Base-by-base conservation (phyloP, 2,329 filamentous ascomycete genomes). In the Hymenoscyphus infarciens region DNA sequence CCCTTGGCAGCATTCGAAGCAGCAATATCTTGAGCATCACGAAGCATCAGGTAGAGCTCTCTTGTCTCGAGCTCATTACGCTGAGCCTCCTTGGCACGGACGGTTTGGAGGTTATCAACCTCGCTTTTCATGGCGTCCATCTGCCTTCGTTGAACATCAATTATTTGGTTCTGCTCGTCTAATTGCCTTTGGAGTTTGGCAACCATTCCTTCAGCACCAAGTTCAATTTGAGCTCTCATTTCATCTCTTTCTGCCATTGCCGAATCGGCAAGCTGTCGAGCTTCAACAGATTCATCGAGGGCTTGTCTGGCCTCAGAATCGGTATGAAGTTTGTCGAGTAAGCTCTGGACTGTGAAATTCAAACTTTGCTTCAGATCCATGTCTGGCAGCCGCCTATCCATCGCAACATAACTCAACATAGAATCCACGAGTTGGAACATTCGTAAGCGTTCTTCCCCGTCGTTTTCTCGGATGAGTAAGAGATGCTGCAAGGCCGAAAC, bases 381-480 rank as follows among this genome's bases (percentile, higher is more conserved):
- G 76, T 99, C 94, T 45, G 95, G 95, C 67, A 98, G 78, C 67
- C 95, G 85, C 73, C 95, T 86, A 76, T 99, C 95, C 94, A 99
- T 99, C 71, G 94, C 94, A 66, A 99, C 94, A 76, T 98, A 98
- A 77, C 92, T 97, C 68, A 99, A 86, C 92, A 98, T 98, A n/a
- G 91, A 89, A 77, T 99, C 95, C 31, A 98, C 93, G 31, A 99
- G 85, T 79, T 98, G 95, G 78, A 98, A 99, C 89, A 97, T 95
- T 57, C 92, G 88, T 65, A 97, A 78, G 15, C 92, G 87, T 76
- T 99, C 95, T 74, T 98, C 95, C 57, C 90, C 89, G 70, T 96
- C 92, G 67, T 92, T 95, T 73, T 97, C 90, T 62, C 92, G 86
- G 68, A 98, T 96, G 54, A 99, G 83, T 70, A 99, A 83, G 75